phyloP scores from a whole-genome alignment of 192 early-diverging fungal genomes.

The Chytriomyces confervae region DNA sequence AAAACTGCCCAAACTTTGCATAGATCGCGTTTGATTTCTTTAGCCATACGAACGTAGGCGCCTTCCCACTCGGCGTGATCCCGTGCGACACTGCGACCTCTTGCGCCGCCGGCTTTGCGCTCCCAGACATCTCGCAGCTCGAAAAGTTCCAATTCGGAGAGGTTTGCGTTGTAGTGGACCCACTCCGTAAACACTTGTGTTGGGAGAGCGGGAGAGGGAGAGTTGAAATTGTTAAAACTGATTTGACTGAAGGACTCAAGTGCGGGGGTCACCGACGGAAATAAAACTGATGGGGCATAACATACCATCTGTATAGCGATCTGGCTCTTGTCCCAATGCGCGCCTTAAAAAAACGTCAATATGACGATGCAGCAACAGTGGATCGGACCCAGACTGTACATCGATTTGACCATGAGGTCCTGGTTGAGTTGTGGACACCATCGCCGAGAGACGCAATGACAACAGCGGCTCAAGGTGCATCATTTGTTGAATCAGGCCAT shows the following conservation, averaged over 20 bases:
- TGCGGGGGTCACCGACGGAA: too few relatives aligned
- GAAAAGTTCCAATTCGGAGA: conserved; percentile 10
- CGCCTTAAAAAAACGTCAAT: conserved; percentile 32
- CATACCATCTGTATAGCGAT: conserved; percentile 31
- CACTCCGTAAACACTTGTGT: conserved; percentile 22
- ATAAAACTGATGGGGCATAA: not conserved
- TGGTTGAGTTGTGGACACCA: not conserved
- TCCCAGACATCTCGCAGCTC: conserved; percentile 31
- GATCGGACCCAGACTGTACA: conserved; percentile 1
- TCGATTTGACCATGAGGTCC: not conserved
- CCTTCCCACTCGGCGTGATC: conserved; percentile 35
- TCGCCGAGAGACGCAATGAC: not conserved
- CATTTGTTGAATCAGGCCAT: not conserved
- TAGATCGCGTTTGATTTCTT: conserved; percentile 32
- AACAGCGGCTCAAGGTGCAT: not conserved
- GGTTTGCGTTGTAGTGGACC: conserved; percentile 22
- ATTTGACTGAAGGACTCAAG: not conserved
- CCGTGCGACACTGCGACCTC: conserved; percentile 15
- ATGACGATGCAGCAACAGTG: conserved; percentile 26
- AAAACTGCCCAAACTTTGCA: conserved; percentile 25
- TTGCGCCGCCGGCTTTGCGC: conserved; percentile 30
- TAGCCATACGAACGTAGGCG: conserved; percentile 9
- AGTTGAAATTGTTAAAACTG: not conserved
- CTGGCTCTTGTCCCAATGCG: conserved; percentile 31
- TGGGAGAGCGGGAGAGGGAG: not conserved